Evolutionary conservation across 2,329 filamentous ascomycete species (phyloP), one percentile per base, ranked within the genome.

Genomic region (Myotisia sp.): DNA sequence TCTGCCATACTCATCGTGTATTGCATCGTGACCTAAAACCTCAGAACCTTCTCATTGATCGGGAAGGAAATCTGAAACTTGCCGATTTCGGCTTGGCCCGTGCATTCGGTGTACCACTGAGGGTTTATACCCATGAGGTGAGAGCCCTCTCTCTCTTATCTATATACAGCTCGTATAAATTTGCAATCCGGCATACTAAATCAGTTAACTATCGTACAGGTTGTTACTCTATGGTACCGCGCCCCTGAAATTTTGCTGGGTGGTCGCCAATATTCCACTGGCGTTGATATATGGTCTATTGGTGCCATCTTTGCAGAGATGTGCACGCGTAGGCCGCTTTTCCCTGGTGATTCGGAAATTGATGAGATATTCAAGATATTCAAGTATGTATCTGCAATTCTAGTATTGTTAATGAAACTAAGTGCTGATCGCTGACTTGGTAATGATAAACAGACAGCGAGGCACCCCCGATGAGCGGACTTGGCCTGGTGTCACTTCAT

Each of bases 1-100:
- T 90, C 65, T 93, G 85, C 60, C 85, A 93, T 60, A 77, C 79
- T 44, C 84, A 87, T 58, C 76, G 85, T 37, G 74, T 93, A 38
- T 68, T 93, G 36, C 85, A 98, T 59, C 84, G 90, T 51, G 90
- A 98, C 53, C 94, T 98, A 62, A 98, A 98, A 59, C 90, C 90
- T 23, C 90, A 98, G 59, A 98, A 98, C 59, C 95, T 98, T 38
- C 72, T 98, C 21, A 90, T 98, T 6, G 92, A 90, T 1, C 72
- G 74, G 43, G 79, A 92, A 8, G 84, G 83, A 38, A 92, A 92
- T 59, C 90, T 98, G 48, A 98, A 98, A 64, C 92, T 98, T 49
- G 90, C 90, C 50, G 90, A 98, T 56, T 98, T 98, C 60, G 90
- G 90, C 44, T 71, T 98, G 10, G 90, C 90, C 9, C 73, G 90